These are phyloP conservation scores for Amylostereum areolatum DNA, from an alignment of 1,284 basidiomycete species.

Conservation along the genomic window DNA sequence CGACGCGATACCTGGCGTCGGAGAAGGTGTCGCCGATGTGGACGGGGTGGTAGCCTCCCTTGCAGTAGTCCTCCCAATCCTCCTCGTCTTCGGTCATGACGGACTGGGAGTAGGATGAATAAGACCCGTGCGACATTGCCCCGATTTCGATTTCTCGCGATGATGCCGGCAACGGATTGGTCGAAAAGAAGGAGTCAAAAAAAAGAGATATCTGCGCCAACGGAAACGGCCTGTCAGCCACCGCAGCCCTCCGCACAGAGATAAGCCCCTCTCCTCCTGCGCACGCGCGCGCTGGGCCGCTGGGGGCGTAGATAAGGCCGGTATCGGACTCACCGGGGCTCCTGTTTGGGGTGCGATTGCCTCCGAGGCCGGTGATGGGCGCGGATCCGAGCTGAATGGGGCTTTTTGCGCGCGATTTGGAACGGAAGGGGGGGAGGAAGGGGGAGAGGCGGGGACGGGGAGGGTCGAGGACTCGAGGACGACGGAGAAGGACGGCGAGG, in stretches of 20 bases:
- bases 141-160: constrained; percentile 4
- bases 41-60: constrained; percentile 93
- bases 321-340: neutral
- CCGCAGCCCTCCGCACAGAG: neutral
- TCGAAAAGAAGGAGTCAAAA: neutral
- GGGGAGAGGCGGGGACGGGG: no score
- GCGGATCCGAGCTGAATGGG: no score
- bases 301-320: neutral
- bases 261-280: neutral
- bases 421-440: no score
- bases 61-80: constrained; percentile 83
- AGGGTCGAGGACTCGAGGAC: no score
- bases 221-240: neutral
- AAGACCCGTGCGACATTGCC: constrained; percentile 41
- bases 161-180: neutral
- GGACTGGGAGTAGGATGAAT: constrained; percentile 50
- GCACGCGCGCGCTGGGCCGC: neutral
- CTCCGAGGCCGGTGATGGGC: no score
- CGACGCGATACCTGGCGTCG: constrained; percentile 84
- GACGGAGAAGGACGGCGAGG: no score
- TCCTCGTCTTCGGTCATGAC: constrained; percentile 77
- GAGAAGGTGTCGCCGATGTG: constrained; percentile 93
- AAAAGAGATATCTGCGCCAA: neutral
- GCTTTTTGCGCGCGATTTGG: no score
- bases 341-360: no score